Percentiles rank a stretch among this genome's conserved stretches.
Evolutionary conservation across 257 asterid genomes (phyloP).

Genomic region (Scutellaria galericulata): DNA sequence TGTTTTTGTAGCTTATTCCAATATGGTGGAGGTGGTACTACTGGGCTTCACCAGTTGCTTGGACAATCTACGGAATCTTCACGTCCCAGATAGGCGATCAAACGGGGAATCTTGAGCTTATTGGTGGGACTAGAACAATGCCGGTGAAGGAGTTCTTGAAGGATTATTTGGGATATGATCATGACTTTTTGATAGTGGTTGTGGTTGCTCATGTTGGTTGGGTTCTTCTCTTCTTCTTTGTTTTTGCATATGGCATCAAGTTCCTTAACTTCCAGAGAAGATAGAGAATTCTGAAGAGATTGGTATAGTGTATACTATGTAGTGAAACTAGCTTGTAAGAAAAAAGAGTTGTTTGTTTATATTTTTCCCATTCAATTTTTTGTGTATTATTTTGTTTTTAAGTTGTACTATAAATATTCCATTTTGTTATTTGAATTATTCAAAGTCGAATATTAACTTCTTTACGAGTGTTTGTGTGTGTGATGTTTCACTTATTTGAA

Average conservation of each 20-base stretch:
- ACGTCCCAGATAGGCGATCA: conserved; percentile 69
- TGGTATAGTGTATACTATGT: conserved; percentile 34
- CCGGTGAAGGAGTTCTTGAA: conserved; percentile 50
- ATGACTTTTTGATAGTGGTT: conserved; percentile 64
- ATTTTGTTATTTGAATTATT: not conserved
- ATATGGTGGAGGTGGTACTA: conserved; percentile 96
- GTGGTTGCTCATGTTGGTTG: conserved; percentile 82
- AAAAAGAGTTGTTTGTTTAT: not conserved
- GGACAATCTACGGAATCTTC: conserved; percentile 75
- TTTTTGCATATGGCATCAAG: conserved; percentile 83
- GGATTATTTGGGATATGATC: conserved; percentile 61
- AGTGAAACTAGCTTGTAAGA: conserved; percentile 23
- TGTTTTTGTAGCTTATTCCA: conserved; percentile 65
- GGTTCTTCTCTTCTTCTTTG: conserved; percentile 80
- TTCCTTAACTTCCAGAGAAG: conserved; percentile 81
- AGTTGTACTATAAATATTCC: not conserved
- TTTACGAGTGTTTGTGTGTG: not conserved
- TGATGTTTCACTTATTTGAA: not conserved
- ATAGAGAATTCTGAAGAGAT: conserved; percentile 19
- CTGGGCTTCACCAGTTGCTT: conserved; percentile 87
- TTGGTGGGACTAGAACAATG: conserved; percentile 26
- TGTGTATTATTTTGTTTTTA: conserved; percentile 7
- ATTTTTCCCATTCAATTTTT: not conserved
- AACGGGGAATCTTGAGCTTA: conserved; percentile 38
- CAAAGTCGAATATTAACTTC: not conserved